Percentiles rank a stretch among this genome's conserved stretches.
Evolutionary conservation across 2,329 filamentous ascomycete species (phyloP).

Genomic region (Trichoderma afroharzianum): DNA sequence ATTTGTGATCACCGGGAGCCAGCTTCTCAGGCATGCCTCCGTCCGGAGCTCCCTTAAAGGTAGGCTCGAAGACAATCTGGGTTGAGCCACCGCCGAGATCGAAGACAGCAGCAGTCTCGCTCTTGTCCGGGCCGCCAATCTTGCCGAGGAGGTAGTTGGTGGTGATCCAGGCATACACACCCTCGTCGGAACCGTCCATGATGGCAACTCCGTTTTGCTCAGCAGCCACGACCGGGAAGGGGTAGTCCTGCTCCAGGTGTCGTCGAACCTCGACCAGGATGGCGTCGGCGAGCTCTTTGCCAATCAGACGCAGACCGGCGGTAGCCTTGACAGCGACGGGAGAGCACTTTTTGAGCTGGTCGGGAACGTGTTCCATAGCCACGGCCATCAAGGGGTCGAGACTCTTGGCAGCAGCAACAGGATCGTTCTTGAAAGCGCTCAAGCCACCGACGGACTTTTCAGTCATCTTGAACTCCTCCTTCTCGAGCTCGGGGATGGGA

Average conservation of each 20-base stretch:
- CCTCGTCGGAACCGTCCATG: conserved; percentile 96
- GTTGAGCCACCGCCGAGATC: conserved; percentile 96
- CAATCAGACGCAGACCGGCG: conserved; percentile 85
- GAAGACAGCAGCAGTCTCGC: conserved; percentile 88
- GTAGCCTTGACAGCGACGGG: conserved; percentile 98
- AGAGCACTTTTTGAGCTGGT: conserved; percentile 85
- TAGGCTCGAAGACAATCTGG: conserved; percentile 97
- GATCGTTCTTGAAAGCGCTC: conserved; percentile 82
- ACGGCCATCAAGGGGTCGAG: conserved; percentile 84
- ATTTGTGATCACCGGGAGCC: conserved; percentile 91
- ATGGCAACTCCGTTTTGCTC: conserved; percentile 87
- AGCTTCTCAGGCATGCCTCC: conserved; percentile 85
- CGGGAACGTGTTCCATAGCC: conserved; percentile 79
- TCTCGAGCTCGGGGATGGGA: conserved; percentile 86
- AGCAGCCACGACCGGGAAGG: conserved; percentile 86
- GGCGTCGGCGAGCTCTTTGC: conserved; percentile 71
- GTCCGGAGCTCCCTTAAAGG: conserved; percentile 67
- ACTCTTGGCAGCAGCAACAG: conserved; percentile 82
- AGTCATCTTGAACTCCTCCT: conserved; percentile 91
- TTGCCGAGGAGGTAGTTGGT: conserved; percentile 98
- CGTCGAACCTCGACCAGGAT: conserved; percentile 82
- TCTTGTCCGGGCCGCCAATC: conserved; percentile 88
- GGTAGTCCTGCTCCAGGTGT: conserved; percentile 83
- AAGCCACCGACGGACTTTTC: conserved; percentile 79
- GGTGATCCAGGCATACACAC: conserved; percentile 98